phyloP scores from a whole-genome alignment of 2,329 filamentous ascomycete species.

The Zasmidium citrigriseum region DNA sequence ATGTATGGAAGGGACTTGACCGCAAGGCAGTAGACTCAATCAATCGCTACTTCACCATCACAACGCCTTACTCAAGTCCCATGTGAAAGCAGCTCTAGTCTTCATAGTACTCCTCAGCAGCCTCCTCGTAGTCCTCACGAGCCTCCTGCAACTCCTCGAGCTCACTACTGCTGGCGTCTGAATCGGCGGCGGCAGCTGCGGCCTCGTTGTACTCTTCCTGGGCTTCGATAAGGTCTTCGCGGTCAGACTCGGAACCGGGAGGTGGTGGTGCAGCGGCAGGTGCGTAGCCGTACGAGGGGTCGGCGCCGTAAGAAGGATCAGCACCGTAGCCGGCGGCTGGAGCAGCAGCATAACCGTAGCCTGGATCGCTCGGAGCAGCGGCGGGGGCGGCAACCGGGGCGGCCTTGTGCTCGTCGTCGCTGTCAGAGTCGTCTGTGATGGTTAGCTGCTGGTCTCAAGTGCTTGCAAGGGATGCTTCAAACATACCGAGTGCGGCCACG shows the following conservation, averaged over 20 bases:
- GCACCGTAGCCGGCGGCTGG: constrained; percentile 7
- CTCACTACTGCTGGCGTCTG: constrained; percentile 23
- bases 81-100: constrained; percentile 15
- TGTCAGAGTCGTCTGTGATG: constrained; percentile 11
- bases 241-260: constrained; percentile 17
- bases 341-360: constrained; percentile 11
- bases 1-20: too few relatives aligned
- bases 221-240: constrained; percentile 20
- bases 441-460: background rate
- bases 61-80: too few relatives aligned
- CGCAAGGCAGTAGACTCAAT: too few relatives aligned
- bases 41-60: too few relatives aligned
- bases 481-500: constrained; percentile 54
- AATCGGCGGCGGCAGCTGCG: constrained; percentile 20
- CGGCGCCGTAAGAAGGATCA: constrained; percentile 4
- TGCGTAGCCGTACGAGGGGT: constrained; percentile 6
- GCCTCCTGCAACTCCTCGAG: constrained; percentile 21
- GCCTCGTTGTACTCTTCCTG: constrained; percentile 25
- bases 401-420: constrained; percentile 6
- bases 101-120: constrained; percentile 21
- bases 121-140: constrained; percentile 23
- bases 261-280: constrained; percentile 1
- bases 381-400: constrained; percentile 9
- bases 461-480: background rate
- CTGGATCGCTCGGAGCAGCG: background rate